Conservation (phyloP, 768 basidiomycete species). For the Leucosporidium yakuticum region DNA sequence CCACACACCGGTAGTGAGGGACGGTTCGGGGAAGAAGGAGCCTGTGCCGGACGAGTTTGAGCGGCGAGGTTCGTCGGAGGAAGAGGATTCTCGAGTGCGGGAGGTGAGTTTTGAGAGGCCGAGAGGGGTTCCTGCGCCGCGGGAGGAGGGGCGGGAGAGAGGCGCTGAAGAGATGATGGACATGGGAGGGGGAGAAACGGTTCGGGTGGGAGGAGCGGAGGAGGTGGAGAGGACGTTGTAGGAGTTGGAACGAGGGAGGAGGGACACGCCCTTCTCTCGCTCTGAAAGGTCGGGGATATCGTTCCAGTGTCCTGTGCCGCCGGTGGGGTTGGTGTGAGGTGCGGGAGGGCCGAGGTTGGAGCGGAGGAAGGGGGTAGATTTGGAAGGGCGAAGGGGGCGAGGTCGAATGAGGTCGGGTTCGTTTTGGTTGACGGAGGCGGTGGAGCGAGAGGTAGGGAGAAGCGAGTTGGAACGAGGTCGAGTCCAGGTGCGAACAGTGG, state of each 20-base stretch:
- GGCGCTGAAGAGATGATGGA: too few relatives aligned
- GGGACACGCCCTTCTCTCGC: not conserved
- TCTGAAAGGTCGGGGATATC: conserved; percentile 19
- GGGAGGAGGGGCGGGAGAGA: too few relatives aligned
- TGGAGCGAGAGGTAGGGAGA: conserved; percentile 8
- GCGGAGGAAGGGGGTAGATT: conserved; percentile 30
- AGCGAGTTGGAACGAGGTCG: not conserved
- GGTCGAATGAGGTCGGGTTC: conserved; percentile 16
- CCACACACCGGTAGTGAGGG: too few relatives aligned
- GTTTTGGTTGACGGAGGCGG: conserved; percentile 14
- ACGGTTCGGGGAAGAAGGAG: too few relatives aligned
- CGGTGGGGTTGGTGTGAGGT: not conserved
- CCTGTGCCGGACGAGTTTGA: too few relatives aligned
- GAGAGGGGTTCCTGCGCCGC: too few relatives aligned
- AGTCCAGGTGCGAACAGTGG: conserved; percentile 15
- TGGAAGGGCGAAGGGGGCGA: conserved; percentile 15
- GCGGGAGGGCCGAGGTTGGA: not conserved
- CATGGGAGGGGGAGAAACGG: too few relatives aligned
- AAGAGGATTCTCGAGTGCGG: too few relatives aligned
- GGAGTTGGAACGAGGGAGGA: not conserved
- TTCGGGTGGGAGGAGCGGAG: not conserved
- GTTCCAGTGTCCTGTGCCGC: conserved; percentile 15
- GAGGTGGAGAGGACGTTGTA: not conserved
- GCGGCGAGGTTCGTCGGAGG: too few relatives aligned
- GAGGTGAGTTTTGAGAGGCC: too few relatives aligned